Base-by-base conservation (phyloP, 352 stramenopile genomes). In the Pythium rhizo-oryzae region DNA sequence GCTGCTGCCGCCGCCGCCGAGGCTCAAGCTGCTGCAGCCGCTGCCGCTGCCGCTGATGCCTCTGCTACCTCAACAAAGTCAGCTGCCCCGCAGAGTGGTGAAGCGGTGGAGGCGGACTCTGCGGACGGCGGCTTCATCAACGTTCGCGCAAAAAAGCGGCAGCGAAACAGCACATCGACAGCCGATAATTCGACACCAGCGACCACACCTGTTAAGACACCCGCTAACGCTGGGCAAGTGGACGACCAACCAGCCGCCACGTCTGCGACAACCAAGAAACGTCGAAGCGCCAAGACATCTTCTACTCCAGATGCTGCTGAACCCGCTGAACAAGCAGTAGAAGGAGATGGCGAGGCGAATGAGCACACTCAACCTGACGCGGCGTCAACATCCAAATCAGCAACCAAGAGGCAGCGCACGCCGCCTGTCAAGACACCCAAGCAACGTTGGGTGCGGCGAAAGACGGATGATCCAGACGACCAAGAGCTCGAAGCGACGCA, bases 391-490 rank as follows among this genome's bases (percentile, higher is more conserved):
- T 39, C 51, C n/a, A 30, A 9, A 51, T 67, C 51, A 18, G 62
- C 61, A 7, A 50, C 35, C 15, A 69, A 62, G 46, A 18, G 49
- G 28, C 52, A 54, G 21, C 52, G 62, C 15, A 61, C 62, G 12
- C 62, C 62, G 18, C 62, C 52, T 23, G 53, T 69, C 28, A 69
- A 69, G 52, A 69, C 62, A n/a, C 63, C 63, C 5, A 70, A 70
- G 46, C 63, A 70, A 54, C 63, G 54, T 4, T 70, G 63, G 63
- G 33, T 70, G 25, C 25, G 46, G 25, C 54, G 63, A 23, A 70
- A 70, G 35, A 52, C 44, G 1, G 55, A 70, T 3, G 63, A 70
- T 33, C 63, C 63, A 19, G 35, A 63, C 35, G 63, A 70, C 55
- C 19, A 49, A 23, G 19, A 50, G 30, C 55, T 70, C 11, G 33